Conservation (phyloP, 2,329 filamentous ascomycete species). For the Ceratocystis eucalypticola region DNA sequence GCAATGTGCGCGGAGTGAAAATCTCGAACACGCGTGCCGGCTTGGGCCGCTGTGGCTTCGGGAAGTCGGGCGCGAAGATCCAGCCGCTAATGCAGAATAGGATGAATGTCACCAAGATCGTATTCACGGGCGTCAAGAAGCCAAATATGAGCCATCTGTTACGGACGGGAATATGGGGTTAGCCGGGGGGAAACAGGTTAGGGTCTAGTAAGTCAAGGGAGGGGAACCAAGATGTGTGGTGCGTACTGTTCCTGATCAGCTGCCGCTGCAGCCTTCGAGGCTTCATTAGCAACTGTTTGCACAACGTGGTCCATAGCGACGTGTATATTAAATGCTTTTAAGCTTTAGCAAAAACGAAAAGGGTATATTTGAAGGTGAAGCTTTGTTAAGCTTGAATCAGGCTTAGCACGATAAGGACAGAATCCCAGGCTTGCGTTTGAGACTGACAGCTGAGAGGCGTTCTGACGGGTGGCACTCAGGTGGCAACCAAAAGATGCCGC, state of each 20-base stretch:
- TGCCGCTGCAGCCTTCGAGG: conserved; percentile 30
- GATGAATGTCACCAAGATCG: conserved; percentile 43
- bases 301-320: conserved; percentile 43
- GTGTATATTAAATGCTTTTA: background rate
- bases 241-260: conserved; percentile 20
- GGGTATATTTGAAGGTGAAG: background rate
- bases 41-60: conserved; percentile 32
- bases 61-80: conserved; percentile 26
- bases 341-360: background rate
- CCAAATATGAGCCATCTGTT: conserved; percentile 27
- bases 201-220: background rate
- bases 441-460: background rate
- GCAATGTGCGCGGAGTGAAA: conserved; percentile 67
- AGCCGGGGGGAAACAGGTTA: background rate
- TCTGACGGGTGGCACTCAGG: background rate
- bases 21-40: conserved; percentile 50
- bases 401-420: conserved; percentile 4
- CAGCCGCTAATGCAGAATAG: conserved; percentile 36
- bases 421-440: background rate
- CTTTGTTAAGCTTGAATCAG: background rate
- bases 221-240: conserved; percentile 8
- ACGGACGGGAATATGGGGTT: background rate
- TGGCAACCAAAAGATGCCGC: background rate
- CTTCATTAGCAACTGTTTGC: conserved; percentile 41
- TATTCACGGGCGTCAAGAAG: conserved; percentile 49